These are phyloP conservation scores for Kurtzmaniella quercitrusa DNA, from an alignment of 1,139 yeast genomes.

Conservation along the genomic window DNA sequence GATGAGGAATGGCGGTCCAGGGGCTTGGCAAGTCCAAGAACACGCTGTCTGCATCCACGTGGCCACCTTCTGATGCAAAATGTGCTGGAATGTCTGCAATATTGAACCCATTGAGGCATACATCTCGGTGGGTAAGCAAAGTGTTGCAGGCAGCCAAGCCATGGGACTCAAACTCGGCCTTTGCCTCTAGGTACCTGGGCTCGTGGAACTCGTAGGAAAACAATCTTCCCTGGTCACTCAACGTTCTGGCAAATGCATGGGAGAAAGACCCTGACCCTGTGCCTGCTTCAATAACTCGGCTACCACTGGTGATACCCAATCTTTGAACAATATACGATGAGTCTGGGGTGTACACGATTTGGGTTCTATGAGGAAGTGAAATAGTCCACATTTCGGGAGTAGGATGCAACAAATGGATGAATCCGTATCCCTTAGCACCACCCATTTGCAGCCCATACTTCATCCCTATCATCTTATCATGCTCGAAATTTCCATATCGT, in stretches of 20 bases:
- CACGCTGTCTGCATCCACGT: conserved; percentile 56
- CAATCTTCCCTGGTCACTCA: conserved; percentile 56
- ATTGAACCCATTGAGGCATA: conserved; percentile 80
- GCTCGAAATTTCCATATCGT: conserved; percentile 84
- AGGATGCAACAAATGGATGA: conserved; percentile 83
- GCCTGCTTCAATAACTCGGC: conserved; percentile 90
- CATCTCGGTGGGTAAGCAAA: conserved; percentile 82
- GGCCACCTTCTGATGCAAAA: conserved; percentile 18
- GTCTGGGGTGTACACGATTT: conserved; percentile 95
- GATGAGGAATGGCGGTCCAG: conserved; percentile 89
- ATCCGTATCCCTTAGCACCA: conserved; percentile 76
- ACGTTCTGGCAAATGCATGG: conserved; percentile 85
- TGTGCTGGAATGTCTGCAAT: conserved; percentile 34
- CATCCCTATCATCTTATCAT: conserved; percentile 75
- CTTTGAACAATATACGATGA: conserved; percentile 86
- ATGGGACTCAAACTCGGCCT: conserved; percentile 70
- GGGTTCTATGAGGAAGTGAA: conserved; percentile 94
- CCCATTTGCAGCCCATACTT: conserved; percentile 84
- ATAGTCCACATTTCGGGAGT: conserved; percentile 95
- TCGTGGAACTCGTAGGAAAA: conserved; percentile 91
- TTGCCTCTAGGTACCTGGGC: conserved; percentile 76
- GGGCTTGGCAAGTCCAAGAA: conserved; percentile 96
- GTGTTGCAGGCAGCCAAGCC: conserved; percentile 48
- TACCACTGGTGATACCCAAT: conserved; percentile 66
- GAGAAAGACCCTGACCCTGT: conserved; percentile 97